Evolutionary conservation across 192 early-diverging fungal species (phyloP), one percentile per base, ranked within the genome.

Genomic region (Coemansia reversa): DNA sequence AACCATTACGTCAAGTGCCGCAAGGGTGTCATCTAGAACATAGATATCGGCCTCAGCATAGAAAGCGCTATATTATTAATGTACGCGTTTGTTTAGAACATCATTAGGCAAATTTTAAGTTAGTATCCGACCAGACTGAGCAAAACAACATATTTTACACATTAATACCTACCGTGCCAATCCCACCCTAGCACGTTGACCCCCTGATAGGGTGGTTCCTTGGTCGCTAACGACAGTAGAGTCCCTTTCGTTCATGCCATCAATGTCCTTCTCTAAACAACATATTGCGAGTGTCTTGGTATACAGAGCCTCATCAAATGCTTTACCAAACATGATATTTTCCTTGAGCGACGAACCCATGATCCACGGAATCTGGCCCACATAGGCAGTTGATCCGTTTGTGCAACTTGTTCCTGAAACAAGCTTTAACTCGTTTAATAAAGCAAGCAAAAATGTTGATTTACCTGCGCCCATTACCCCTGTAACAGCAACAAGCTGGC

Each of bases 401-500:
- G 45, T 9, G 14, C 23, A 0, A 39, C 60, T 62, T 0, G 3
- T 56, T 2, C 68, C 74, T 0, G 67, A 62, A 3, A 30, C 53
- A 2, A 57, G 51, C 35, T 66, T 18, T 11, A 93, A 87, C 81
- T 95, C 93, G 27, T 90, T 87, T 6, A 93, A 76, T 14, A 94
- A 76, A 47, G 91, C 88, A 24, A 88, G 67, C 14, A 95, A 66
- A 25, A 97, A 56, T 5, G 86, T 84, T 8, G 88, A 85, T 67
- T 97, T 97, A 29, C 95, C 95, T 20, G 86, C 84, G 3, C 93
- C 94, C 16, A 94, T 92, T 28, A 86, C 76, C 7, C 94, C 94
- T 42, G 86, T 88, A 47, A 95, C 72, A 16, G 92, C 85, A 20
- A 89, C 84, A 4, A 93, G 73, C 50, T 88, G 83, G 28, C 81